Conservation (phyloP, 2,329 filamentous ascomycete genomes). For the Biscogniauxia mediterranea region DNA sequence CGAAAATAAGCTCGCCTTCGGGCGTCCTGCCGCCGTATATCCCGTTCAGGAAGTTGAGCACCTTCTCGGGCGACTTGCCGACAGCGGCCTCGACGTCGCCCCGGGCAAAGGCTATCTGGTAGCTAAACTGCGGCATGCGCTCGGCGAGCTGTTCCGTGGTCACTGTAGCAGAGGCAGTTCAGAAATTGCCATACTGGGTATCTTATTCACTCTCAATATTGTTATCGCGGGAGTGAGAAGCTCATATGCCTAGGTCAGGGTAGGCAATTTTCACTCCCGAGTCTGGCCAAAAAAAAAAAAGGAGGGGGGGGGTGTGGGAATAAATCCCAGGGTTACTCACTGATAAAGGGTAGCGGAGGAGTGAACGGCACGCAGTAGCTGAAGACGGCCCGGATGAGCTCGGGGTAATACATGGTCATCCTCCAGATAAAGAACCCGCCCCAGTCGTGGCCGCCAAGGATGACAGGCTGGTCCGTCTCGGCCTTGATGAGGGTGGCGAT, state of each 20-base stretch:
- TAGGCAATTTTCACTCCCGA: no score
- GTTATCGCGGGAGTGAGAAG: no score
- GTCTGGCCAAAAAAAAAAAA: no score
- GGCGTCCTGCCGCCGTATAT: constrained; percentile 66
- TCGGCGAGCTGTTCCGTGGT: constrained; percentile 58
- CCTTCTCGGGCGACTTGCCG: constrained; percentile 50
- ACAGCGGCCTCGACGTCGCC: constrained; percentile 62
- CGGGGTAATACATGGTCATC: constrained; percentile 68
- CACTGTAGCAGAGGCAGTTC: constrained; percentile 19
- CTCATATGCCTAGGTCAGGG: no score
- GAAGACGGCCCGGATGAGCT: constrained; percentile 73
- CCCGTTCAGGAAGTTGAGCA: constrained; percentile 68
- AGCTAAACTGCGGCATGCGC: constrained; percentile 67
- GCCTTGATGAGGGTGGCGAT: constrained; percentile 68
- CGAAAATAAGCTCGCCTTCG: constrained; percentile 57
- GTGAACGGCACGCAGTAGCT: constrained; percentile 75
- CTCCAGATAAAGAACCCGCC: constrained; percentile 78
- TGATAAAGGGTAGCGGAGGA: constrained; percentile 50
- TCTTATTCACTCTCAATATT: no score
- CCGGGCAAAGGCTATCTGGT: constrained; percentile 78
- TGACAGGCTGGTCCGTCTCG: constrained; percentile 54
- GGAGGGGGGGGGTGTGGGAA: no score
- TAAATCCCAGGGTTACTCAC: no score
- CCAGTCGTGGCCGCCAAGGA: constrained; percentile 93
- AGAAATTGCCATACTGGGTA: no score